phyloP scores from a whole-genome alignment of 176 grass and related monocot genomes.

The Hyparrhenia diplandra region DNA sequence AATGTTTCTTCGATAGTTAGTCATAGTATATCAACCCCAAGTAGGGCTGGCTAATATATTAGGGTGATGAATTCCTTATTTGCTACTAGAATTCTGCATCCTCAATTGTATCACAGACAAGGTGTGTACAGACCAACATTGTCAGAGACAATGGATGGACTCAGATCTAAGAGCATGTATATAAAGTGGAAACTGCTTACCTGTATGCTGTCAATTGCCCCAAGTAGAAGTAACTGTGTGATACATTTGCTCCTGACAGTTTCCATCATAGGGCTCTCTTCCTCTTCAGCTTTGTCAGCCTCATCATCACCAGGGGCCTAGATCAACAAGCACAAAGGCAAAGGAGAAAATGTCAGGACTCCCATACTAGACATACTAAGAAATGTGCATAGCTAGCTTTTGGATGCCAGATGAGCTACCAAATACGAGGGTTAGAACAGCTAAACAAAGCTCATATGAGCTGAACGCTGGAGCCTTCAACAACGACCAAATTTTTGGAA shows the following conservation, averaged over 20 bases:
- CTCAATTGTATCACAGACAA: background rate
- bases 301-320: slow-evolving; percentile 57
- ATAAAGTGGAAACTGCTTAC: slow-evolving; percentile 41
- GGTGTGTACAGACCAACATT: background rate
- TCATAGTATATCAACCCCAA: slow-evolving; percentile 26
- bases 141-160: slow-evolving; percentile 21
- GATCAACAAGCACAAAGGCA: slow-evolving; percentile 35
- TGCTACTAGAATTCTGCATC: background rate
- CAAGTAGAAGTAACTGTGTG: slow-evolving; percentile 87
- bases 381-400: background rate
- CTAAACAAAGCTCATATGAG: background rate
- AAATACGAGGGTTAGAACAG: slow-evolving; percentile 10
- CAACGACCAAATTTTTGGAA: background rate
- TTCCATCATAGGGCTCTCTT: slow-evolving; percentile 84
- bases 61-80: background rate
- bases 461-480: background rate
- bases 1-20: slow-evolving; percentile 32
- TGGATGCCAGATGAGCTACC: slow-evolving; percentile 3
- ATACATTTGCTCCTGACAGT: slow-evolving; percentile 96
- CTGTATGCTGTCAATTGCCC: slow-evolving; percentile 93
- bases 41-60: no score
- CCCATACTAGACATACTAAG: background rate
- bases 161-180: background rate
- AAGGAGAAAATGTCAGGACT: slow-evolving; percentile 24
- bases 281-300: slow-evolving; percentile 54